Base-by-base conservation (phyloP, 495 filamentous ascomycete species). In the Aspergillus haitiensis region DNA sequence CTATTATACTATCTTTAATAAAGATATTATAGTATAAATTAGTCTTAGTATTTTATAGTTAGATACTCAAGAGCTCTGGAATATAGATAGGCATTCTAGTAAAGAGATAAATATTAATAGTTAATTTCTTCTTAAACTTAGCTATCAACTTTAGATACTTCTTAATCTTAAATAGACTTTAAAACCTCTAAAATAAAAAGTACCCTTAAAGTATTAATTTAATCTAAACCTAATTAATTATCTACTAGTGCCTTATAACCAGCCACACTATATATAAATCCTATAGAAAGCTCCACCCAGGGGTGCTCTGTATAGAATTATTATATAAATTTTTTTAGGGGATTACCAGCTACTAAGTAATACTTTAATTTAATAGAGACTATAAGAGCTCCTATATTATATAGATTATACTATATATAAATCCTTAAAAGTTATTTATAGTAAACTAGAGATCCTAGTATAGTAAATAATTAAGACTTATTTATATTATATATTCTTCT, bases 221-320 rank as follows among this genome's bases (percentile, higher is more conserved):
- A 4, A 3, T 13, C 11, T 35, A 27, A 12, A 55, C 8, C 52
- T 13, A 13, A 9, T 44, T 12, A 10, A 32, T 11, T n/a, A 58
- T 12, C 46, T 33, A 58, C 8, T 15, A 7, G 1, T 12, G 13
- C 6, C 57, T 57, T 11, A 56, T 47, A 42, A 47, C 37, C 4
- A 45, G 63, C 56, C 44, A 62, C 12, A 9, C 33, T 2, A 54
- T 66, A 3, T 46, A 16, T 13, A 37, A 3, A 34, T 64, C 55
- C 16, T 31, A 49, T 36, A 64, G 53, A 53, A 64, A 68, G 44
- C 63, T 62, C 66, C 39, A 68, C 8, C 60, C 56, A 5, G 49
- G 31, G 3, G 7, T 55, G 1, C n/a, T 6, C 15, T 55, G 2
- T 6, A 15, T 44, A 0, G 52, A 35, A 13, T 55, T 13, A 13